phyloP scores from a whole-genome alignment of 805 yeast genomes.

The Torulaspora microellipsoides region DNA sequence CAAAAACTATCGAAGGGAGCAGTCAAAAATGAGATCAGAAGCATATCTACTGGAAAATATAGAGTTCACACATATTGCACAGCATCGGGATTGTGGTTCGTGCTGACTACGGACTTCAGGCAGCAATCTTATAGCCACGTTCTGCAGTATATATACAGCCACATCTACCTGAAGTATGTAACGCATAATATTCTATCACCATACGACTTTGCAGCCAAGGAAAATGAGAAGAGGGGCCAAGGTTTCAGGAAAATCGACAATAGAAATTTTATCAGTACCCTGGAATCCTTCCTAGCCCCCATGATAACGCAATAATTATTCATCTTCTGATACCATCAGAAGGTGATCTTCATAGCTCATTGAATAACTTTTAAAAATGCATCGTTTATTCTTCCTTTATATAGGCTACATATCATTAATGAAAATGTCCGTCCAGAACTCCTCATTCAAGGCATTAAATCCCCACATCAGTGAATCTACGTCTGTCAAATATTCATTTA shows the following conservation, averaged over 20 bases:
- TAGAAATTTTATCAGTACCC: conserved; percentile 23
- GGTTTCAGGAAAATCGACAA: conserved; percentile 32
- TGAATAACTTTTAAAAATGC: no score
- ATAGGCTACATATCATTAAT: conserved; percentile 15
- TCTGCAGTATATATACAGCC: conserved; percentile 30
- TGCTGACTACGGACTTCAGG: conserved; percentile 60
- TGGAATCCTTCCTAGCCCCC: conserved; percentile 32
- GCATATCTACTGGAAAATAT: conserved; percentile 65
- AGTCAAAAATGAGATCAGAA: conserved; percentile 32
- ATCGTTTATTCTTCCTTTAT: no score
- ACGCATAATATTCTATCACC: conserved; percentile 31
- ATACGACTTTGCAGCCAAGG: conserved; percentile 30
- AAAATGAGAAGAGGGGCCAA: conserved; percentile 31
- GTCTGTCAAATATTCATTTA: conserved; percentile 30
- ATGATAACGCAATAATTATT: conserved; percentile 20
- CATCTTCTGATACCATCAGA: no score
- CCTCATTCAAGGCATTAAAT: conserved; percentile 57
- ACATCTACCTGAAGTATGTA: conserved; percentile 31
- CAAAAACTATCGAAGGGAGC: conserved; percentile 41
- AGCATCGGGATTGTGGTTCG: conserved; percentile 71
- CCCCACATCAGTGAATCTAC: conserved; percentile 43
- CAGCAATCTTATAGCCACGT: conserved; percentile 29
- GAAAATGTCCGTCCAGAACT: conserved; percentile 59
- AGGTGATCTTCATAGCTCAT: no score
- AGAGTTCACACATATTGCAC: conserved; percentile 79